Evolutionary conservation across 768 basidiomycete species (phyloP).

Genomic region (Omphalotus guepiniiformis): DNA sequence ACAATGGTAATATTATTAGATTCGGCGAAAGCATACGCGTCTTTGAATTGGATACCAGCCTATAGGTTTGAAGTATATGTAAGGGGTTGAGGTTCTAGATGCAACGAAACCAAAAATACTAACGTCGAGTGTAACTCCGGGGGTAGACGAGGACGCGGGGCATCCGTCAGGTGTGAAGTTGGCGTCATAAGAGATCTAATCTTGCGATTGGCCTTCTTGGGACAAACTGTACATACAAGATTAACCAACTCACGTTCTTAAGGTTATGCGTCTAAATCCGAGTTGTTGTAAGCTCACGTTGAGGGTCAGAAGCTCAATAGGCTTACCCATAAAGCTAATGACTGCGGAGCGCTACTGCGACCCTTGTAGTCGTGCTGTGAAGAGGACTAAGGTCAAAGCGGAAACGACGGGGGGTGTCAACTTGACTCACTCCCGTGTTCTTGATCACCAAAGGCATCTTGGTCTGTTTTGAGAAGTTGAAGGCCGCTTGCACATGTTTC

Average conservation of each 20-base stretch:
- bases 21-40: slow-evolving; percentile 42
- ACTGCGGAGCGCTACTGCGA: slow-evolving; percentile 39
- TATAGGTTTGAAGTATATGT: slow-evolving; percentile 13
- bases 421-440: slow-evolving; percentile 43
- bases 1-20: slow-evolving; percentile 40
- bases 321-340: slow-evolving; percentile 42
- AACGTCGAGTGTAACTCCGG: slow-evolving; percentile 14
- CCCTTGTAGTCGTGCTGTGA: slow-evolving; percentile 46
- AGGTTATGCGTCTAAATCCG: slow-evolving; percentile 12
- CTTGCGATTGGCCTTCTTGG: neutral
- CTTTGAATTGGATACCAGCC: slow-evolving; percentile 43
- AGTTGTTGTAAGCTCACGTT: neutral
- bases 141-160: neutral
- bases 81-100: neutral
- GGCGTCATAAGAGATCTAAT: slow-evolving; percentile 11
- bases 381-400: neutral
- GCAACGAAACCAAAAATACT: neutral
- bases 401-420: neutral
- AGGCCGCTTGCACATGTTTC: slow-evolving; percentile 40
- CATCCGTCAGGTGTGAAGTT: slow-evolving; percentile 14
- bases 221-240: neutral
- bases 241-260: slow-evolving; percentile 8
- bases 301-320: neutral
- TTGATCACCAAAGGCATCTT: slow-evolving; percentile 42
- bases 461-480: slow-evolving; percentile 36